phyloP scores from a whole-genome alignment of 148 eudicot genomes.

The Nyssa sinensis region DNA sequence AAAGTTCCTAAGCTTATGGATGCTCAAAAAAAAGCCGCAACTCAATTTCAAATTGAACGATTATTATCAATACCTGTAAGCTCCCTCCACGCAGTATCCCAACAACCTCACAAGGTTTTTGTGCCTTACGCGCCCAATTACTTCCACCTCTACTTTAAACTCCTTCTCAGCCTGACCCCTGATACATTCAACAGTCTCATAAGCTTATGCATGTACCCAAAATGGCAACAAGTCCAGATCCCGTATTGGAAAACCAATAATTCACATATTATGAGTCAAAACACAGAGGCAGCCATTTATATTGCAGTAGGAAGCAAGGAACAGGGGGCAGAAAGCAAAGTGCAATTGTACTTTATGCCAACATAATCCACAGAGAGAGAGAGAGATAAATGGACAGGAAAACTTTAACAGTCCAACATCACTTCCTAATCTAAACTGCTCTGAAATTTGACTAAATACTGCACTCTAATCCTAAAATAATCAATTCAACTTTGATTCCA shows the following conservation, averaged over 20 bases:
- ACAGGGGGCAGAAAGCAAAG: conserved; percentile 6
- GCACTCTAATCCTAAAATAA: not conserved
- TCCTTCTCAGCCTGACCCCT: conserved; percentile 99
- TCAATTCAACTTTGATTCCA: not conserved
- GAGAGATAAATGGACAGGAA: not conserved
- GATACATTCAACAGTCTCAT: conserved; percentile 21
- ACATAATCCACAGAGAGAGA: no score
- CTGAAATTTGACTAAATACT: not conserved
- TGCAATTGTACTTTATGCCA: conserved; percentile 8
- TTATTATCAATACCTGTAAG: conserved; percentile 61
- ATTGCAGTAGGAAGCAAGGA: not conserved
- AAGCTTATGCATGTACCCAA: conserved; percentile 18
- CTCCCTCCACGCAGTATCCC: conserved; percentile 96
- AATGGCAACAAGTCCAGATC: not conserved
- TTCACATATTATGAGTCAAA: not conserved
- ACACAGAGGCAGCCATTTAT: not conserved
- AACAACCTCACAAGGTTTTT: conserved; percentile 90
- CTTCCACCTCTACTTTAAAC: conserved; percentile 93
- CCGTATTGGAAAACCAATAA: conserved; percentile 5
- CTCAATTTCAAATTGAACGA: not conserved
- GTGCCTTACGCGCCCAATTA: conserved; percentile 94
- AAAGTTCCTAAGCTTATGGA: not conserved
- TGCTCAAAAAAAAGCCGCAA: not conserved
- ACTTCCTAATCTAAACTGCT: not conserved
- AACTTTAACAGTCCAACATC: not conserved